phyloP scores from a whole-genome alignment of 2,329 filamentous ascomycete species.

The Colletotrichum theobromicola region DNA sequence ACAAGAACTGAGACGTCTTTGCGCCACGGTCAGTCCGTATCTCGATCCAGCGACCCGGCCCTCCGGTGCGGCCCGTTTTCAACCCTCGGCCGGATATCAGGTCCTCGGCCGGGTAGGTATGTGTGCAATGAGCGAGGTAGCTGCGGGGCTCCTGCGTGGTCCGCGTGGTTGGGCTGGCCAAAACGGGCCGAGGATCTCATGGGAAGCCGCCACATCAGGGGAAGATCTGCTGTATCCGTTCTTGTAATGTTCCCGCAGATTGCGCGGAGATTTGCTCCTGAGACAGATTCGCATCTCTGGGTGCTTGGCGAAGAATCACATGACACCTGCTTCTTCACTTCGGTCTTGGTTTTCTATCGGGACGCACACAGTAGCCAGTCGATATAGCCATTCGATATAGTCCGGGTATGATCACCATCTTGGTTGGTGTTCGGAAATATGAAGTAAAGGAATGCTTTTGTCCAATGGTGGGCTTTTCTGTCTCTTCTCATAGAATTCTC shows the following conservation, averaged over 20 bases:
- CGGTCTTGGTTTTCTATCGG: not conserved
- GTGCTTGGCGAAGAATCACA: not conserved
- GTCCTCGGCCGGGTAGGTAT: not conserved
- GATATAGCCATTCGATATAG: not conserved
- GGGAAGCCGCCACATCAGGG: not conserved
- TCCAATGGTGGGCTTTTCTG: accelerated
- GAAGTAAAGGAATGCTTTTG: not conserved
- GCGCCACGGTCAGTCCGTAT: not conserved
- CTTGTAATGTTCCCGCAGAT: not conserved
- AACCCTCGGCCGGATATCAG: not conserved
- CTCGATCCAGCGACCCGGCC: not conserved
- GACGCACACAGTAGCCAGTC: not conserved
- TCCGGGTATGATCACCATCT: not conserved
- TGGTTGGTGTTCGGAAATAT: not conserved
- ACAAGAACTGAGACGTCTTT: not conserved
- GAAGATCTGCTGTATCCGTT: not conserved
- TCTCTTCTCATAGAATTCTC: not conserved
- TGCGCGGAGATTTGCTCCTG: not conserved
- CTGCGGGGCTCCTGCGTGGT: not conserved
- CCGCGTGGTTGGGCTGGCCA: not conserved
- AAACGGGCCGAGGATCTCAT: not conserved
- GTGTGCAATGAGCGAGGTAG: not conserved
- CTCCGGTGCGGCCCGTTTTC: not conserved
- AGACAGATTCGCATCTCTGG: not conserved
- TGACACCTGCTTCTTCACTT: not conserved